Base-by-base conservation (phyloP, 805 yeast species). In the Teunomyces pallodes region DNA sequence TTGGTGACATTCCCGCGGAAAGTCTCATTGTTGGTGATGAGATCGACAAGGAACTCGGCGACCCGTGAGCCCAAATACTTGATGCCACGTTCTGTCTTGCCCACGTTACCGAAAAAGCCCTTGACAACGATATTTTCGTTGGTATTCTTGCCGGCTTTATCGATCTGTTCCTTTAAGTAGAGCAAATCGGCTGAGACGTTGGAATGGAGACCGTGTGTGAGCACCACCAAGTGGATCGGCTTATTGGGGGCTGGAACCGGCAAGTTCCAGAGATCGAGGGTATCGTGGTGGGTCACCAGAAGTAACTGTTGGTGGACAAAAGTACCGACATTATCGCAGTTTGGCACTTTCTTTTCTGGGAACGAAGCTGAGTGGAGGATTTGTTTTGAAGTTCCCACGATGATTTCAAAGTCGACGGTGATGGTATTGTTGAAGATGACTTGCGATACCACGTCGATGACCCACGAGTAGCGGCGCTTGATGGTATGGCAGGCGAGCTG, bases 161-260 rank as follows among this genome's bases (percentile, higher is more conserved):
- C 94, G 12, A 94, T 80, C 56, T 77, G 77, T 58, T 94, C 98
- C 55, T 90, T 90, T 48, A 92, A 59, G 58, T 85, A 91, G 14
- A 88, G 75, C 95, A 94, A 82, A 65, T 94, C 99, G 9, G 96
- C 90, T 1, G 94, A 84, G 4, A 84, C 79, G 59, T 91, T 94
- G 1, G 97, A 88, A 59, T 90, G 96, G 24, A 94, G 76, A 0
- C 99, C 99, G 64, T 94, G 99, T 0, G 97, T 90, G 9, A 91
- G 56, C 3, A 94, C 74, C 2, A 92, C 94, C 47, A 94, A 70
- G 70, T 94, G 99, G 10, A 84, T 79, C 0, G 95, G 94, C 48
- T 67, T 64, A 0, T 75, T 69, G 9, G 68, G 48, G 47, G 59
- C 48, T 2, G 77, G 80, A 0, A 69, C 49, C 0, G 95, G 94